phyloP scores from a whole-genome alignment of 1,284 basidiomycete species.

The Schizophyllum amplum region DNA sequence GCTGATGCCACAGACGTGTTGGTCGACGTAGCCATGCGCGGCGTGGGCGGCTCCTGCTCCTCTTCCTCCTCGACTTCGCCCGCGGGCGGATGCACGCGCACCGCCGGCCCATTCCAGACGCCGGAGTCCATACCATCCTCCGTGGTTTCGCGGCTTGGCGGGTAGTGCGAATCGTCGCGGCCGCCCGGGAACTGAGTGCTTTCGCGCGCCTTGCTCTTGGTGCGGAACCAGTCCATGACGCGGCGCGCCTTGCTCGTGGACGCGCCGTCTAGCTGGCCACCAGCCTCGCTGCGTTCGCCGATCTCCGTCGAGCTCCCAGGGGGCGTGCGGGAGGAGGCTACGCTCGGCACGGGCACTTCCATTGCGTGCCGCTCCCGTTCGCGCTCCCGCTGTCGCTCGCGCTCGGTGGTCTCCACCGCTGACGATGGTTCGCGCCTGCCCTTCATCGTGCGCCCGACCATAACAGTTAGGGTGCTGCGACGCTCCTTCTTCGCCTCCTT shows the following conservation, averaged over 20 bases:
- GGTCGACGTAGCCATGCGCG: not conserved
- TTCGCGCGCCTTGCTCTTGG: constrained; percentile 51
- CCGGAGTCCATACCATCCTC: constrained; percentile 25
- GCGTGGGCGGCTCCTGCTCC: constrained; percentile 14
- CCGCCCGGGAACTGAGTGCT: constrained; percentile 12
- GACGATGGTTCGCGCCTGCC: constrained; percentile 25
- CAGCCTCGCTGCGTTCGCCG: constrained; percentile 16
- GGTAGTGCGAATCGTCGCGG: not conserved
- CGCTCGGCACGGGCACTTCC: not conserved
- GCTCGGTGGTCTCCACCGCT: constrained; percentile 25
- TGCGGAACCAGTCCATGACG: constrained; percentile 79
- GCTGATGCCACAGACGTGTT: not conserved
- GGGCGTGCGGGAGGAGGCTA: not conserved
- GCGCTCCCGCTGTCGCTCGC: constrained; percentile 22
- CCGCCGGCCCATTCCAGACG: not conserved
- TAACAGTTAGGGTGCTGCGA: constrained; percentile 74
- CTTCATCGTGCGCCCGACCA: constrained; percentile 65
- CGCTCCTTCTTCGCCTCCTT: constrained; percentile 40
- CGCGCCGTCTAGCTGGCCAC: constrained; percentile 34
- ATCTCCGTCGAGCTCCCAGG: not conserved
- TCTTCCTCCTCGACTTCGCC: not conserved
- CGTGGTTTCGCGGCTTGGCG: constrained; percentile 20
- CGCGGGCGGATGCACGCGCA: not conserved
- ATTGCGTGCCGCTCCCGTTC: not conserved
- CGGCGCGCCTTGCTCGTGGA: constrained; percentile 68